Evolutionary conservation across 768 basidiomycete genomes (phyloP).

Genomic region (Gloeopeniophorella convolvens): DNA sequence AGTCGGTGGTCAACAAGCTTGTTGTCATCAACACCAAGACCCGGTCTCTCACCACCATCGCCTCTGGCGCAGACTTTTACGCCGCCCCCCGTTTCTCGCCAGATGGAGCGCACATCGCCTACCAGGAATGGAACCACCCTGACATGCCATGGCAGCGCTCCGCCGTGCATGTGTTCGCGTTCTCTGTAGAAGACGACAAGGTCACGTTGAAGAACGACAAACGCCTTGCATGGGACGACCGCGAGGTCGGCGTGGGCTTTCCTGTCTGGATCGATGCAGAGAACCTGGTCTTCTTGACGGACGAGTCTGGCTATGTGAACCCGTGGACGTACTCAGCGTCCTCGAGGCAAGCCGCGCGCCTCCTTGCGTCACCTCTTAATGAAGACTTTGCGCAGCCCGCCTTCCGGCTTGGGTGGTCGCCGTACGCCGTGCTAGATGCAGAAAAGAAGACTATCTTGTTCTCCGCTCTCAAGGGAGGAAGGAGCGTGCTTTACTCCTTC

Average conservation of each 20-base stretch:
- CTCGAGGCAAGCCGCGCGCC: background rate
- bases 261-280: conserved; percentile 7
- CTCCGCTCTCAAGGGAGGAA: background rate
- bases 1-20: conserved; percentile 50
- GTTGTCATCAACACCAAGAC: conserved; percentile 45
- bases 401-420: conserved; percentile 1
- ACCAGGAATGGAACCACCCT: conserved; percentile 64
- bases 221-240: conserved; percentile 1
- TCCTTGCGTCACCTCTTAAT: background rate
- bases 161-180: conserved; percentile 47
- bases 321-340: conserved; percentile 2
- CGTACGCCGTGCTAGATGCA: background rate
- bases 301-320: conserved; percentile 11
- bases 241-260: conserved; percentile 3
- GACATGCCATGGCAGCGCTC: conserved; percentile 71
- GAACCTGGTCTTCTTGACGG: conserved; percentile 2
- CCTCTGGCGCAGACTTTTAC: conserved; percentile 68
- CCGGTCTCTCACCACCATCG: conserved; percentile 40
- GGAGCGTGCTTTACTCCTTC: background rate
- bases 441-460: background rate
- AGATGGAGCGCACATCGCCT: conserved; percentile 50
- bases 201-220: background rate
- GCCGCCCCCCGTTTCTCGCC: conserved; percentile 52
- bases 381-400: conserved; percentile 11
- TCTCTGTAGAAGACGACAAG: conserved; percentile 26